These are phyloP conservation scores for Pisolithus microcarpus DNA, from an alignment of 768 basidiomycete genomes.

Conservation along the genomic window DNA sequence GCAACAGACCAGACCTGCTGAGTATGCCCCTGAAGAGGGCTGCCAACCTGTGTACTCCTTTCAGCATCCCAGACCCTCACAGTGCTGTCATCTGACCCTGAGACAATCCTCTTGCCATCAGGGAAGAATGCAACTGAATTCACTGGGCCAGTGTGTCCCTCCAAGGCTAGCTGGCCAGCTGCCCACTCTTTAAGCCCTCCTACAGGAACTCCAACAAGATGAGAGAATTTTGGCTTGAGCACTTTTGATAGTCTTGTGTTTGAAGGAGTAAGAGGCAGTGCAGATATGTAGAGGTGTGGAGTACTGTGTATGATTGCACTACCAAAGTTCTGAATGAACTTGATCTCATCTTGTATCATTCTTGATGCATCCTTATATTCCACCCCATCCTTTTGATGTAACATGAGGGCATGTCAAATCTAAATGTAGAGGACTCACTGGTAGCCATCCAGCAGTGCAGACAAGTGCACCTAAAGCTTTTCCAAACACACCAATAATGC, in stretches of 20 bases:
- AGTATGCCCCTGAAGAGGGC: neutral
- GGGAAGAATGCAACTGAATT: neutral
- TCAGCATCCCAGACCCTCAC: neutral
- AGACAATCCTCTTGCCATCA: neutral
- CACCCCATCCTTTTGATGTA: neutral
- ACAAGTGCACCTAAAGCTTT: neutral
- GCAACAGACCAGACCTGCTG: constrained; percentile 1
- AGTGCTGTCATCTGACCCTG: neutral
- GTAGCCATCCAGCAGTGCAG: neutral
- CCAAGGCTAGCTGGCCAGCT: neutral
- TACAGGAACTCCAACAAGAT: neutral
- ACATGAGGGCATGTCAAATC: neutral
- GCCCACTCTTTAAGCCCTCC: neutral
- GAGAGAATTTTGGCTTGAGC: neutral
- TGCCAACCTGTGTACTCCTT: neutral
- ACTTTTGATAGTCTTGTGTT: constrained; percentile 19
- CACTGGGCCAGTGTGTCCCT: neutral
- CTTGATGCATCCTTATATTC: neutral
- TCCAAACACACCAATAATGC: neutral
- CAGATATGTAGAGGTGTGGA: constrained; percentile 22
- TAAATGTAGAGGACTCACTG: neutral
- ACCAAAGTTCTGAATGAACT: constrained; percentile 12
- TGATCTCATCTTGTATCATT: constrained; percentile 1
- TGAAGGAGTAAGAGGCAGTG: constrained; percentile 15
- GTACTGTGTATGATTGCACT: constrained; percentile 8